Conservation (phyloP, 768 basidiomycete species). For the Tylopilus sp. region DNA sequence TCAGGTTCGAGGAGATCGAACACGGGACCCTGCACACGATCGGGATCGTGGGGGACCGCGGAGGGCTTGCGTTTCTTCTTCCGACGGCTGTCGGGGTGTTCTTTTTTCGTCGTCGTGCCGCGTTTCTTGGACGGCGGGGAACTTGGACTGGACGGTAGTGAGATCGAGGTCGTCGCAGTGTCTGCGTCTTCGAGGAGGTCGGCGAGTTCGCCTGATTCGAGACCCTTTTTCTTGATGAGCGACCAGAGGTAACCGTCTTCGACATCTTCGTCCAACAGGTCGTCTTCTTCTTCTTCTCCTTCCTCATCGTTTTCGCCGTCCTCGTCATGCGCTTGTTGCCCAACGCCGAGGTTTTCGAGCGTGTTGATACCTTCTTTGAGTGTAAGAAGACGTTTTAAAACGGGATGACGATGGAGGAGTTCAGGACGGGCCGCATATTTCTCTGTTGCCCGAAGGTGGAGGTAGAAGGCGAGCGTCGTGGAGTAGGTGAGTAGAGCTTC, state of each 20-base stretch:
- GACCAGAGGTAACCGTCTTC: conserved; percentile 44
- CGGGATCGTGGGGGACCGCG: conserved; percentile 10
- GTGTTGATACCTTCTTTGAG: conserved; percentile 80
- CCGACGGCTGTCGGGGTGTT: conserved; percentile 29
- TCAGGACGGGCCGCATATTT: conserved; percentile 61
- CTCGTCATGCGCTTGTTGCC: conserved; percentile 42
- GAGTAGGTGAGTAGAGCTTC: conserved; percentile 90
- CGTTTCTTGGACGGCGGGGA: conserved; percentile 8
- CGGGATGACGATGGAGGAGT: conserved; percentile 64
- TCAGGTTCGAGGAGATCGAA: conserved; percentile 84
- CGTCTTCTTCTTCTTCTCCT: conserved; percentile 17
- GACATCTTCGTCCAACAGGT: conserved; percentile 38
- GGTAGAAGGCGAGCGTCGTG: conserved; percentile 87
- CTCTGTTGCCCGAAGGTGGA: conserved; percentile 74
- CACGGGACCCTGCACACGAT: conserved; percentile 33
- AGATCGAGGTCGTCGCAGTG: neutral
- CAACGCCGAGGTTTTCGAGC: conserved; percentile 84
- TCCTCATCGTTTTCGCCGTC: conserved; percentile 32
- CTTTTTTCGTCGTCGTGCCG: conserved; percentile 7
- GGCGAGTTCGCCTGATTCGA: conserved; percentile 50
- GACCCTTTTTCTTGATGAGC: conserved; percentile 33
- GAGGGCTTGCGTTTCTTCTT: conserved; percentile 62
- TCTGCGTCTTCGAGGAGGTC: conserved; percentile 55
- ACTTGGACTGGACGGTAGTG: conserved; percentile 2
- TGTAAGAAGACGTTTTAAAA: conserved; percentile 70